A percentile compares a stretch with the other conserved stretches of the same genome.
Evolutionary conservation across 805 yeast species (phyloP).

Genomic region (Trichomonascus vanleenenianus): DNA sequence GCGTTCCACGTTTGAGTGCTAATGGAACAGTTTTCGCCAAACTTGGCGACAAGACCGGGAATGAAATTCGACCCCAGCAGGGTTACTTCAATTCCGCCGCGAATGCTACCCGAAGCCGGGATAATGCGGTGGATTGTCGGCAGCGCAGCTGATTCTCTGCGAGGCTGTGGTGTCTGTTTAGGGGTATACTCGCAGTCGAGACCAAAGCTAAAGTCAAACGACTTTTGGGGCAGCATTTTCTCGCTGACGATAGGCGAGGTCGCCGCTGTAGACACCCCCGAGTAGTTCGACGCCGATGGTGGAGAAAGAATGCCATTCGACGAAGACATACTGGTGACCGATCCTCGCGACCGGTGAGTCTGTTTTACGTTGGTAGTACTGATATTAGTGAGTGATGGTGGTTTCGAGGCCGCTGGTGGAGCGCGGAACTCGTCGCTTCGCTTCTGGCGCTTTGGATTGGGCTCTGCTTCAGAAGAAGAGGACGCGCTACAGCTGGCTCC

Average conservation of each 20-base stretch:
- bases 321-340: not conserved
- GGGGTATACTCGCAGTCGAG: not conserved
- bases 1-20: slow-evolving; percentile 97
- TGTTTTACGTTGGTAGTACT: no score
- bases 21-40: slow-evolving; percentile 48
- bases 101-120: slow-evolving; percentile 89
- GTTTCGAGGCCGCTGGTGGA: no score
- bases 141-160: not conserved
- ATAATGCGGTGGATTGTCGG: slow-evolving; percentile 31
- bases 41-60: slow-evolving; percentile 74
- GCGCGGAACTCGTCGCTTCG: no score
- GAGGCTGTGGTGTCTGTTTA: not conserved
- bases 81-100: slow-evolving; percentile 95
- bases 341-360: not conserved
- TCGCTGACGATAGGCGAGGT: slow-evolving; percentile 2
- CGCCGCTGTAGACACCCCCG: slow-evolving; percentile 1
- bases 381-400: no score
- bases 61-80: slow-evolving; percentile 80
- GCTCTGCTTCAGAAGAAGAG: not conserved
- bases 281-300: no score
- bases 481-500: not conserved
- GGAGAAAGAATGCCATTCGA: slow-evolving; percentile 1
- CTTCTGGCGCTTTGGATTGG: not conserved
- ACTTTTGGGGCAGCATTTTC: not conserved
- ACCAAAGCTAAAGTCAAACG: not conserved